phyloP scores from a whole-genome alignment of 2,329 filamentous ascomycete species.

The Clonostachys solani region DNA sequence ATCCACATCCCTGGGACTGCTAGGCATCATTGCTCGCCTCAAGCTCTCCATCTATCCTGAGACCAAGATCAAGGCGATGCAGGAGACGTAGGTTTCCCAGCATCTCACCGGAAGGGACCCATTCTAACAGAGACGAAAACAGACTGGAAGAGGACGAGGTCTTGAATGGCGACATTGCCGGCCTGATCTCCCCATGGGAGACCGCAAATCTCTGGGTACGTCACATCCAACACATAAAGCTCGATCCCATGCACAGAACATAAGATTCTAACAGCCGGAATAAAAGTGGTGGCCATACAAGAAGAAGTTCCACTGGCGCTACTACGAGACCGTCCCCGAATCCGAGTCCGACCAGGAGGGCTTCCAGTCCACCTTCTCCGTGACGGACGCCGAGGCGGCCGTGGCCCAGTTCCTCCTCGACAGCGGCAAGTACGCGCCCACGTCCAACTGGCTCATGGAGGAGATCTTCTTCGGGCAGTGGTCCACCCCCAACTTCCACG shows the following conservation, averaged over 20 bases:
- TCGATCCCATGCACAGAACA: too few species aligned
- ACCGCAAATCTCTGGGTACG: conserved; percentile 47
- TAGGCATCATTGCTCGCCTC: conserved; percentile 41
- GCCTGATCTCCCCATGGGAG: conserved; percentile 41
- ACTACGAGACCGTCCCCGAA: conserved; percentile 40
- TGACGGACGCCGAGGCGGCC: conserved; percentile 35
- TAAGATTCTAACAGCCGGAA: not conserved
- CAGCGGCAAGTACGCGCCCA: conserved; percentile 37
- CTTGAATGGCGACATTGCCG: conserved; percentile 43
- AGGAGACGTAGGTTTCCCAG: conserved; percentile 33
- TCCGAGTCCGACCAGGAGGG: conserved; percentile 36
- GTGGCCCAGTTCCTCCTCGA: conserved; percentile 36
- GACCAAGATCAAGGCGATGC: conserved; percentile 44
- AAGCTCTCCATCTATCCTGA: conserved; percentile 46
- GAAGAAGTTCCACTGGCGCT: conserved; percentile 46
- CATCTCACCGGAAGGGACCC: not conserved
- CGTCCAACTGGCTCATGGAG: conserved; percentile 44
- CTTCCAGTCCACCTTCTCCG: conserved; percentile 48
- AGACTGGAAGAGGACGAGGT: conserved; percentile 42
- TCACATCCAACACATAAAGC: not conserved
- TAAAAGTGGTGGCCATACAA: conserved; percentile 46
- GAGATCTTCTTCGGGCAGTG: conserved; percentile 43
- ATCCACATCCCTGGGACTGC: conserved; percentile 41
- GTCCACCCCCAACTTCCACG: conserved; percentile 46
- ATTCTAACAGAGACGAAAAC: not conserved